Evolutionary conservation across 345 rosid species (phyloP).

Genomic region (Angophora floribunda): DNA sequence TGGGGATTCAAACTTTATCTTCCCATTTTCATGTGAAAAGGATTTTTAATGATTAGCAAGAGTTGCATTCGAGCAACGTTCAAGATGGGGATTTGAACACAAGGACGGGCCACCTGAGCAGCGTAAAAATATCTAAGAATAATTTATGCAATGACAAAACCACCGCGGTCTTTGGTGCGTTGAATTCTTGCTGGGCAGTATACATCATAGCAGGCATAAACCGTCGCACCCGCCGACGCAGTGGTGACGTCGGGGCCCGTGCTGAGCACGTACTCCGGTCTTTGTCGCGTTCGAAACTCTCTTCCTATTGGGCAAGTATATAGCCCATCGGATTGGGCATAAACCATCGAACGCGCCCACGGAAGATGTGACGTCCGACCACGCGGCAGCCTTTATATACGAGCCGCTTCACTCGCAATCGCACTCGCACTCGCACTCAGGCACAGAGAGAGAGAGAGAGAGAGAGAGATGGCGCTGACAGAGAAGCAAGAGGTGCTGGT

Average conservation of each 20-base stretch:
- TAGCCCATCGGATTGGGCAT: background rate
- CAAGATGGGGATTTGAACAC: background rate
- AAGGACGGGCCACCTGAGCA: background rate
- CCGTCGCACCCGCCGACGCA: background rate
- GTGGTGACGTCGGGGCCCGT: no score
- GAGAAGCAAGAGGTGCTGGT: slow-evolving; percentile 61
- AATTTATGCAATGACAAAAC: no score
- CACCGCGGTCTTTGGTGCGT: no score
- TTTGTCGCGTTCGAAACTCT: background rate
- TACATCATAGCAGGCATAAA: background rate
- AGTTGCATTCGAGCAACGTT: background rate
- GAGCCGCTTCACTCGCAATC: background rate
- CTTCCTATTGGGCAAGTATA: no score
- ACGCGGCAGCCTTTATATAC: background rate
- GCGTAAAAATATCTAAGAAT: background rate
- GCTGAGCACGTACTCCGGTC: background rate
- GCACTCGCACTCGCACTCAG: background rate
- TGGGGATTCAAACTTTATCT: no score
- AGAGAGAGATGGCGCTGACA: slow-evolving; percentile 24
- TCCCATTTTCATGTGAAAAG: no score
- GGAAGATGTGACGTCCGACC: background rate
- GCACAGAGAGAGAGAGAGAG: background rate
- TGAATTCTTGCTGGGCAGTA: background rate
- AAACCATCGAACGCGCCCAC: no score
- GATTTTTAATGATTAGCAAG: background rate